Conservation (phyloP, 2,329 filamentous ascomycete species). For the Neonectria punicea region DNA sequence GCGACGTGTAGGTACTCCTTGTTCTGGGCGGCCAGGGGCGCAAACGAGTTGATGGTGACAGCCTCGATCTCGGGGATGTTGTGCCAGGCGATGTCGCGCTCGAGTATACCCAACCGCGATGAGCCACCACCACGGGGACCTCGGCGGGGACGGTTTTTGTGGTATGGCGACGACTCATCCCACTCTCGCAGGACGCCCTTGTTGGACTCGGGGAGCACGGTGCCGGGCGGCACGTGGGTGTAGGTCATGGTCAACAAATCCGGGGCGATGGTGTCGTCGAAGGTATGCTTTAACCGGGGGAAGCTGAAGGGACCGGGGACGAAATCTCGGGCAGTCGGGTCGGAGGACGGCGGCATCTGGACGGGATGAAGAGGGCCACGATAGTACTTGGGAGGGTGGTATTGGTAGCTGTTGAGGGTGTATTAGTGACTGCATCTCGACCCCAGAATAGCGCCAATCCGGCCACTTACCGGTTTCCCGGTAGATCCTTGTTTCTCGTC, state of each 20-base stretch:
- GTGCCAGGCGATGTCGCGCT: conserved; percentile 79
- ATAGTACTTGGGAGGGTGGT: conserved; percentile 92
- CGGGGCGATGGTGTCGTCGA: conserved; percentile 83
- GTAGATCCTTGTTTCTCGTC: conserved; percentile 53
- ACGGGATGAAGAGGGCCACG: conserved; percentile 93
- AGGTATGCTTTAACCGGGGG: conserved; percentile 90
- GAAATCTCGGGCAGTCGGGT: conserved; percentile 89
- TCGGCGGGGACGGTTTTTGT: conserved; percentile 87
- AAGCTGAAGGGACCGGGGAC: conserved; percentile 90
- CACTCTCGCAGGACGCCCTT: conserved; percentile 81
- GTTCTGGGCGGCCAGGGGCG: conserved; percentile 76
- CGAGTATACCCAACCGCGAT: conserved; percentile 75
- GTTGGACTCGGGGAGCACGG: conserved; percentile 57
- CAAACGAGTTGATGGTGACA: conserved; percentile 81
- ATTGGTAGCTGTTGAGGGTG: conserved; percentile 81
- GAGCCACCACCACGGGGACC: conserved; percentile 79
- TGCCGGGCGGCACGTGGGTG: conserved; percentile 84
- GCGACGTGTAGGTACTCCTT: conserved; percentile 83
- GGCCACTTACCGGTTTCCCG: conserved; percentile 57
- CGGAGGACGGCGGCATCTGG: conserved; percentile 86
- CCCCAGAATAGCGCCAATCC: not conserved
- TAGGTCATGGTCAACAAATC: conserved; percentile 93
- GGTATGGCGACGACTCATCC: conserved; percentile 93
- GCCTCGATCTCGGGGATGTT: conserved; percentile 86
- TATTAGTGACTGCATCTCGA: conserved; percentile 19